These are phyloP conservation scores for Entomortierella lignicola DNA, from an alignment of 192 early-diverging fungal species.

Conservation along the genomic window DNA sequence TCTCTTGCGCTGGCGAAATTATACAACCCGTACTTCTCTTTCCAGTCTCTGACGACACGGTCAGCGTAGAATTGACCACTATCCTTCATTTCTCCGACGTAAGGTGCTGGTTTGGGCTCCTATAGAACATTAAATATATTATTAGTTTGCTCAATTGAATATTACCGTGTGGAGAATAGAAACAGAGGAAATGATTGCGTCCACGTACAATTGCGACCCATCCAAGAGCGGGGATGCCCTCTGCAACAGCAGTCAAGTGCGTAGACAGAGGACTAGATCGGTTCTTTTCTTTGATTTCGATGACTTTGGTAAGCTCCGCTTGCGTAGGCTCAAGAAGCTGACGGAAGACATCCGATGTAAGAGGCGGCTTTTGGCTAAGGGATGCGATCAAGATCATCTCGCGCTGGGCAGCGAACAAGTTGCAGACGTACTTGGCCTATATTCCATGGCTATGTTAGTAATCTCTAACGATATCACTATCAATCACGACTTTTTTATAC, in stretches of 20 bases:
- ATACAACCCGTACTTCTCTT: constrained; percentile 76
- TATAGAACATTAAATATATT: constrained; percentile 21
- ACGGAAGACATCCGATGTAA: constrained; percentile 65
- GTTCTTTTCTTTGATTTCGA: constrained; percentile 82
- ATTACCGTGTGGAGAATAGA: not conserved
- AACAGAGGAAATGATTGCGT: not conserved
- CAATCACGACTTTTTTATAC: not conserved
- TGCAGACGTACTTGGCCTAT: constrained; percentile 68
- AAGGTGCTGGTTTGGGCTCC: constrained; percentile 90
- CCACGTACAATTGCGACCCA: constrained; percentile 86
- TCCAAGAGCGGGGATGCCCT: constrained; percentile 90
- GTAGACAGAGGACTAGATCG: constrained; percentile 78
- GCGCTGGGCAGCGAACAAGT: constrained; percentile 76
- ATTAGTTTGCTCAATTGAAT: not conserved
- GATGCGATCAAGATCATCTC: constrained; percentile 81
- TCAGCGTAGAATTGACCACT: constrained; percentile 93
- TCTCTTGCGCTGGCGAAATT: not conserved
- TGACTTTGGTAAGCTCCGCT: constrained; percentile 70
- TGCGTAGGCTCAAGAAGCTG: constrained; percentile 78
- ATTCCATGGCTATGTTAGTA: constrained; percentile 23
- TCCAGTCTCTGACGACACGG: constrained; percentile 89
- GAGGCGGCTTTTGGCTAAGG: constrained; percentile 79
- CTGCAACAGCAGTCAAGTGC: constrained; percentile 87
- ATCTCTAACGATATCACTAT: not conserved
- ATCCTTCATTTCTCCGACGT: constrained; percentile 89